phyloP scores from a whole-genome alignment of 2,329 filamentous ascomycete genomes.

The Canariomyces notabilis region DNA sequence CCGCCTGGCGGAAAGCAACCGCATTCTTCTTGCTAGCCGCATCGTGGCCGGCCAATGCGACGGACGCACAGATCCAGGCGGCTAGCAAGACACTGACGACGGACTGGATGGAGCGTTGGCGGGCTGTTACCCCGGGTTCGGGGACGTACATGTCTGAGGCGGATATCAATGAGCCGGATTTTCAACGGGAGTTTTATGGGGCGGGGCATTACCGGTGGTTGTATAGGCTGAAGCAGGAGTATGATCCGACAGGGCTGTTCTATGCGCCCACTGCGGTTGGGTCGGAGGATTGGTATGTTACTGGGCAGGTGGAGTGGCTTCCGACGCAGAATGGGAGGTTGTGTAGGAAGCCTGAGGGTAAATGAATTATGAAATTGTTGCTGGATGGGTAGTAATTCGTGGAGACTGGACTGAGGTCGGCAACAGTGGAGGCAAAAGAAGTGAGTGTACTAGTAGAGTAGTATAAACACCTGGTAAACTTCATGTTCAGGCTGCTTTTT shows the following conservation, averaged over 20 bases:
- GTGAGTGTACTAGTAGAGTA: too few species aligned
- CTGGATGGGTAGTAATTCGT: too few species aligned
- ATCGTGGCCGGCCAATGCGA: slow-evolving; percentile 16
- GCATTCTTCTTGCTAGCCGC: slow-evolving; percentile 34
- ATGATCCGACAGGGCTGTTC: slow-evolving; percentile 22
- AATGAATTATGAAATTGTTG: too few species aligned
- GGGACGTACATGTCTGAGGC: slow-evolving; percentile 21
- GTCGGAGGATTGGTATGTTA: slow-evolving; percentile 20
- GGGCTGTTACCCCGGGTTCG: slow-evolving; percentile 24
- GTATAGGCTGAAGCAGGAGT: slow-evolving; percentile 20
- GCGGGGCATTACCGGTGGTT: slow-evolving; percentile 20
- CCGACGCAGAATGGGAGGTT: slow-evolving; percentile 22
- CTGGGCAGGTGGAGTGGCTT: slow-evolving; percentile 14
- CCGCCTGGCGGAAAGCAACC: slow-evolving; percentile 43
- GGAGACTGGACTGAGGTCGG: too few species aligned
- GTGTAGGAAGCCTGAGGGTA: slow-evolving; percentile 13
- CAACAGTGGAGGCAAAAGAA: too few species aligned
- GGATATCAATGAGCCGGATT: slow-evolving; percentile 22
- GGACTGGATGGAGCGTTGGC: slow-evolving; percentile 29
- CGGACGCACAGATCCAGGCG: slow-evolving; percentile 18
- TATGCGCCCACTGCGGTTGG: slow-evolving; percentile 24
- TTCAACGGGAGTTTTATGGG: slow-evolving; percentile 20
- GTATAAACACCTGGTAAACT: too few species aligned
- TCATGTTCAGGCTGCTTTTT: too few species aligned
- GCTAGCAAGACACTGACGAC: slow-evolving; percentile 23